Evolutionary conservation across 352 stramenopile genomes (phyloP).

Genomic region (Phytophthora nicotianae): DNA sequence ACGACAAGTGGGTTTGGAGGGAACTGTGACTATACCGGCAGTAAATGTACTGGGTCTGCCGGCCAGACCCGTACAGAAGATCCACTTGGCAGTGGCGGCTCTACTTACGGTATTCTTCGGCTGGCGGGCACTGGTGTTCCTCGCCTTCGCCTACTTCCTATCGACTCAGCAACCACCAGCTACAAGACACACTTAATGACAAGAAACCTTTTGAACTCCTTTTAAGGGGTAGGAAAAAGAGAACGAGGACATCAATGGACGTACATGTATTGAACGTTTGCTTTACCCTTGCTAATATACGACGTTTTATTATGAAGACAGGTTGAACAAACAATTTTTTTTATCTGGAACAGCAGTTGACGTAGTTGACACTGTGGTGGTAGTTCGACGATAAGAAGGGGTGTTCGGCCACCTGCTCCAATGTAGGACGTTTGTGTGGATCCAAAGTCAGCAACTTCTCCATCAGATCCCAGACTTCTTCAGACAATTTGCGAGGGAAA

Average conservation of each 20-base stretch:
- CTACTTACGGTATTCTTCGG: conserved; percentile 67
- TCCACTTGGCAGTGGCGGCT: conserved; percentile 62
- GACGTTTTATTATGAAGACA: conserved; percentile 25
- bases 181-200: conserved; percentile 24
- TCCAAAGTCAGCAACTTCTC: conserved; percentile 37
- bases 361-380: conserved; percentile 8
- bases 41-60: conserved; percentile 66
- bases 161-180: conserved; percentile 48
- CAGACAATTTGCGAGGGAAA: conserved; percentile 39
- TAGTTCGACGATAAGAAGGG: conserved; percentile 33
- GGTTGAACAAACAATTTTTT: not conserved
- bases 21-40: conserved; percentile 60
- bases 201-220: not conserved
- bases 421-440: conserved; percentile 35
- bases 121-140: conserved; percentile 75
- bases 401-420: conserved; percentile 47
- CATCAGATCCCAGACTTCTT: conserved; percentile 35
- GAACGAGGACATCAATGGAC: conserved; percentile 3
- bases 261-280: not conserved
- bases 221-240: conserved; percentile 4
- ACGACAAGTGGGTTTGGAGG: conserved; percentile 63
- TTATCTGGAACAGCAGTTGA: conserved; percentile 15
- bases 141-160: conserved; percentile 70
- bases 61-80: conserved; percentile 66
- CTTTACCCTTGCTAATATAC: conserved; percentile 33